Base-by-base conservation (phyloP, 257 asterid genomes). In the Primulina huaijiensis region DNA sequence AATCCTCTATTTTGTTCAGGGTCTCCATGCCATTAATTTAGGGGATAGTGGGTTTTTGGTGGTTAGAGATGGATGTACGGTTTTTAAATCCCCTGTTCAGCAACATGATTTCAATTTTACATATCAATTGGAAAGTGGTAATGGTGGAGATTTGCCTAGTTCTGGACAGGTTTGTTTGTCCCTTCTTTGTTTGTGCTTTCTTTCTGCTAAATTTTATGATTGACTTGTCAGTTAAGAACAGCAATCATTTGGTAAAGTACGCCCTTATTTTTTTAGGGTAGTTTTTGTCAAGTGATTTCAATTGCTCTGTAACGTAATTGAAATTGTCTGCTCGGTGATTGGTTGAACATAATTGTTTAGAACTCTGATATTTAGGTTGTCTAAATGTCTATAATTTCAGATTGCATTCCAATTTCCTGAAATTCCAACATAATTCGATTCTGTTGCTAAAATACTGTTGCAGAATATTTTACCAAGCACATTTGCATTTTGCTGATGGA, bases 21-120 rank as follows among this genome's bases (percentile, higher is more conserved):
- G 94, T 70, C 92, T 91, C 71, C 89, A 86, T 70, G 99, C 99
- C 73, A 78, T 89, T 63, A 94, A 94, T 82, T 73, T 94, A 52
- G 99, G 97, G 59, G 99, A 94, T 73, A 94, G 97, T 71, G 99
- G 99, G 61, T 94, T 94, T 74, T 82, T 91, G 89, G 97, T 94
- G 72, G 84, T 91, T 53, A 86, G 99, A 82, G 95, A 85, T 21
- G 99, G 99, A 37, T 76, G 84, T 65, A 94, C 90, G 3, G 90
- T 94, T 62, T 85, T 91, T 80, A 81, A 89, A 79, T 89, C 97
- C 60, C 96, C 95, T 46, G 87, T 74, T 27, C 99, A 94, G 84
- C 99, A 91, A 87, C 99, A 94, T 67, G 97, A 89, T 85, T 94
- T 89, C 80, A 94, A 94, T 80, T 91, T 87, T 65, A 85, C 97